Percentiles rank a stretch among this genome's conserved stretches.
These are phyloP conservation scores for Aphelidium insulamus DNA, from an alignment of 371 early-diverging fungal genomes.

Conservation along the genomic window DNA sequence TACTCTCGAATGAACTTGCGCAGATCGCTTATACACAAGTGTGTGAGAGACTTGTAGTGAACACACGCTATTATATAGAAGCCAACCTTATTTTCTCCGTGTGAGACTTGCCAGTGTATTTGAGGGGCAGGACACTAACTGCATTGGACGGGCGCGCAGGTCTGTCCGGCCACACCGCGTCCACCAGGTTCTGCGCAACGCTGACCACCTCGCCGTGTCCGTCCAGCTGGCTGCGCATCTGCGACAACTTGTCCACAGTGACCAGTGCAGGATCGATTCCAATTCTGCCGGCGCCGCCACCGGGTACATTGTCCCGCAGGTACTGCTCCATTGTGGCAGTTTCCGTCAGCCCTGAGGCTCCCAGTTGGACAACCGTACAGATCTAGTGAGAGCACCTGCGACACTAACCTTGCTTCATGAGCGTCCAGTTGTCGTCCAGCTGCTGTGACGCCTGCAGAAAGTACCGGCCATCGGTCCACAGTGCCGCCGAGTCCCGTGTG, in stretches of 20 bases:
- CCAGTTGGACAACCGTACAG: conserved; percentile 17
- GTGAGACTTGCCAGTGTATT: conserved; percentile 37
- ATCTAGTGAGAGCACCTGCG: conserved; percentile 69
- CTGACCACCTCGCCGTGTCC: conserved; percentile 11
- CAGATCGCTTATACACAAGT: conserved; percentile 15
- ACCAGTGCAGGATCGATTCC: conserved; percentile 70
- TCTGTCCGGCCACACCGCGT: conserved; percentile 48
- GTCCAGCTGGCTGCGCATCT: no score
- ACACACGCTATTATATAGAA: conserved; percentile 12
- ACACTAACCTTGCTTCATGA: conserved; percentile 81
- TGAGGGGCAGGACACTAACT: conserved; percentile 32
- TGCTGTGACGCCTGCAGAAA: conserved; percentile 90
- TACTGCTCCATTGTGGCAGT: neutral
- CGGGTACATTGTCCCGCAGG: conserved; percentile 22
- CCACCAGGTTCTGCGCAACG: conserved; percentile 36
- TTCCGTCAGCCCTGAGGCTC: neutral
- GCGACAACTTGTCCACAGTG: conserved; percentile 28
- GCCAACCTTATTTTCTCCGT: neutral
- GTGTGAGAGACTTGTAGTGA: conserved; percentile 17
- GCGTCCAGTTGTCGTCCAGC: conserved; percentile 68
- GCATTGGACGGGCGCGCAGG: conserved; percentile 37
- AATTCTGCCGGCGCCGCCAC: conserved; percentile 41
- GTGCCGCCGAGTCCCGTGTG: conserved; percentile 34
- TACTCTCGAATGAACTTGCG: conserved; percentile 29
- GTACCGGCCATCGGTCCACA: conserved; percentile 97